Percentiles rank a stretch among this genome's conserved stretches.
phyloP scores from a whole-genome alignment of 306 rosid genomes.

The Vigna mungo region DNA sequence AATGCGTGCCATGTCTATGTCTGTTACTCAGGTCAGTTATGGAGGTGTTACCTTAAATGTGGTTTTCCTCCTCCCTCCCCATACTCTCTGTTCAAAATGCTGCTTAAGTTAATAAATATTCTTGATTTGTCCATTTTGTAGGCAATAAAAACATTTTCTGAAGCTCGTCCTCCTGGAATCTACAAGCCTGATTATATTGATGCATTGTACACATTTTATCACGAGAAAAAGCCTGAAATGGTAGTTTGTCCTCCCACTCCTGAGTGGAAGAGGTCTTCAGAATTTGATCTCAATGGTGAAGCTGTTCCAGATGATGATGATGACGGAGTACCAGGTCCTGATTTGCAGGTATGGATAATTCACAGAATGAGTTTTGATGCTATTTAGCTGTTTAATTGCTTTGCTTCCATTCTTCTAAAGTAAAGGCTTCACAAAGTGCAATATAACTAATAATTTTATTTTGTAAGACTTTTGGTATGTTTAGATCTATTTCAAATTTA shows the following conservation, averaged over 20 bases:
- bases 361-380: slow-evolving; percentile 38
- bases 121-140: slow-evolving; percentile 50
- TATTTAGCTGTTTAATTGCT: neutral
- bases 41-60: slow-evolving; percentile 32
- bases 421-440: neutral
- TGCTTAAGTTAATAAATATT: slow-evolving; percentile 28
- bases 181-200: slow-evolving; percentile 95
- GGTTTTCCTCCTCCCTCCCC: neutral
- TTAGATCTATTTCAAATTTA: too few species aligned
- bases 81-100: slow-evolving; percentile 13
- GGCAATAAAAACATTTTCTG: slow-evolving; percentile 87
- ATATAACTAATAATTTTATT: too few species aligned
- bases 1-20: slow-evolving; percentile 76
- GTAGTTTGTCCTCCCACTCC: slow-evolving; percentile 93
- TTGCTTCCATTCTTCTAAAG: neutral
- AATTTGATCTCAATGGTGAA: slow-evolving; percentile 97
- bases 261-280: slow-evolving; percentile 98
- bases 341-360: slow-evolving; percentile 71
- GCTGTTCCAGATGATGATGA: slow-evolving; percentile 80
- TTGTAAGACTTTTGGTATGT: too few species aligned
- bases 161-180: slow-evolving; percentile 98
- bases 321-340: slow-evolving; percentile 72
- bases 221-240: slow-evolving; percentile 85
- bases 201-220: slow-evolving; percentile 86
- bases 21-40: slow-evolving; percentile 83